Evolutionary conservation across 768 basidiomycete species (phyloP), one percentile per base, ranked within the genome.

Genomic region (Auriculariales sp.): DNA sequence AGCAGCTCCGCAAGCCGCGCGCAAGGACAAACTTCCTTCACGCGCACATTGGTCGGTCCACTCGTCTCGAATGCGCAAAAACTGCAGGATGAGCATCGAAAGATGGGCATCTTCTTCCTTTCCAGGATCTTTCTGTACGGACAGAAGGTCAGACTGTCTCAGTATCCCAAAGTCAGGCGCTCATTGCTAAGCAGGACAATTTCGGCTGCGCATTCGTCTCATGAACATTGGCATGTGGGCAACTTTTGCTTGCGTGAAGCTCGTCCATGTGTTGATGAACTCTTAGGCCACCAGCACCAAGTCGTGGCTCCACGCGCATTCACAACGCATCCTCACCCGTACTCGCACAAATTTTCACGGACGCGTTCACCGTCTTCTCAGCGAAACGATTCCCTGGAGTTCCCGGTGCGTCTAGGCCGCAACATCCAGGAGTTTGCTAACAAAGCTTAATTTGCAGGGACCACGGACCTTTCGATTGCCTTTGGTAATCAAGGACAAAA

Each of bases 301-400:
- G 85, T 60, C 64, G 72, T 27, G 79, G 83, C 52, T 76, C 83
- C 3, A 59, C 62, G 46, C 69, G 73, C 30, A 75, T 90, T 49
- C 81, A 86, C 68, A 81, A 70, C 45, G 73, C 74, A 53, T 62
- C 76, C 31, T 83, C 83, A 17, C 81, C 83, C 9, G 79, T 95
- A 4, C 73, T 93, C 22, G 88, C 92, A 6, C 81, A 90, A 61
- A 77, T 79, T 2, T 88, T 83, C 62, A 84, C 87, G 34, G 79
- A 88, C 25, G 73, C 79, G 25, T 94, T 95, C 59, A 75, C 77
- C 10, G 92, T 97, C 0, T 92, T 71, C 65, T 90, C 89, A 2
- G 92, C 92, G 30, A 97, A 97, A 69, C 79, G 85, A 46, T 97
- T 94, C 69, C 90, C 89, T 46, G 92, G 92, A 46, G 92, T 97